A percentile compares a stretch with the other conserved stretches of the same genome.
Conservation (phyloP, 2,329 filamentous ascomycete species). For the Emmonsiellopsis sp. region DNA sequence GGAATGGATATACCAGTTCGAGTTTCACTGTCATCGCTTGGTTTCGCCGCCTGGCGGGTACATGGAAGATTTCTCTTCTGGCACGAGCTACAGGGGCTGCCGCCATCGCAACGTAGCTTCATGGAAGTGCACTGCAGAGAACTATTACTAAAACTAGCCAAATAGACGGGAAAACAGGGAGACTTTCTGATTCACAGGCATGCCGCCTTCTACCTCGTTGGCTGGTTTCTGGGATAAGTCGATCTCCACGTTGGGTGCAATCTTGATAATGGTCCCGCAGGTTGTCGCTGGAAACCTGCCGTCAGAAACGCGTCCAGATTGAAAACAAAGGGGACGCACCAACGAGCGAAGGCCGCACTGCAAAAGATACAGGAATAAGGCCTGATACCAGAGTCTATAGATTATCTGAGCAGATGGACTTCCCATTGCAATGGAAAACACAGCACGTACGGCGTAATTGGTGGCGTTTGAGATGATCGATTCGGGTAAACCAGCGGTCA, state of each 20-base stretch:
- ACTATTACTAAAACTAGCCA: background rate
- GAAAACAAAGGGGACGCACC: conserved; percentile 21
- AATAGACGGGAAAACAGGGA: background rate
- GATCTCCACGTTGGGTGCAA: conserved; percentile 33
- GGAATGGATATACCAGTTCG: conserved; percentile 13
- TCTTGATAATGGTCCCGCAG: conserved; percentile 37
- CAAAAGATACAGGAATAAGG: conserved; percentile 40
- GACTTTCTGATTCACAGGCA: conserved; percentile 37
- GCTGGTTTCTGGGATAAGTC: conserved; percentile 35
- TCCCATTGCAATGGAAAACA: background rate
- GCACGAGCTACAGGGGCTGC: conserved; percentile 35
- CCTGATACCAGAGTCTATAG: conserved; percentile 37
- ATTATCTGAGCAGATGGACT: background rate
- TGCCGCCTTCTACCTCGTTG: conserved; percentile 37
- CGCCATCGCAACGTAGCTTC: conserved; percentile 39
- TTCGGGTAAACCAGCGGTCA: conserved; percentile 36
- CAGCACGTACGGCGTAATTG: conserved; percentile 34
- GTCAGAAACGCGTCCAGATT: conserved; percentile 2
- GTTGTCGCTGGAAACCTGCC: conserved; percentile 29
- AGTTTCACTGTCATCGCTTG: conserved; percentile 8
- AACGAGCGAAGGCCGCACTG: conserved; percentile 35
- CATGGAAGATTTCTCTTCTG: conserved; percentile 33
- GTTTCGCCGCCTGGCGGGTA: conserved; percentile 23
- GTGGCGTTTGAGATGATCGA: conserved; percentile 40
- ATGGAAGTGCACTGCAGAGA: conserved; percentile 34